Conservation (phyloP, 164 flowering plant species). For the Kingdonia uniflora region DNA sequence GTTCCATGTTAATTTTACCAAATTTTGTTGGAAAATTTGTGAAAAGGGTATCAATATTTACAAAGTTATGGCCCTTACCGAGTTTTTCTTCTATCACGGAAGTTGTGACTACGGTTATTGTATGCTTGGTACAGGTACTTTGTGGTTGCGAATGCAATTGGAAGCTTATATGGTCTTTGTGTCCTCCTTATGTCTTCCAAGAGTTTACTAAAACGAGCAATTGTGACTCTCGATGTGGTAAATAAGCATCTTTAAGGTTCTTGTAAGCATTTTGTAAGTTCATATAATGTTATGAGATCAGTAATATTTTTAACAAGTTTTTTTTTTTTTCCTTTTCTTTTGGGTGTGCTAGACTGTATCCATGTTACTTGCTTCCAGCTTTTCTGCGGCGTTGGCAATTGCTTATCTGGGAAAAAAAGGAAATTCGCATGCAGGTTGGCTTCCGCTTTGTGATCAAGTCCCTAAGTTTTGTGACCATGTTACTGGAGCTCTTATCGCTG, state of each 20-base stretch:
- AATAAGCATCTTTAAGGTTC: background rate
- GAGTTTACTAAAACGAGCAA: constrained; percentile 23
- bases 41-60: too few relatives aligned
- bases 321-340: too few relatives aligned
- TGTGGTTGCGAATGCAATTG: constrained; percentile 48
- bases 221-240: constrained; percentile 54
- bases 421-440: constrained; percentile 65
- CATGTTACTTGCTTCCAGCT: constrained; percentile 43
- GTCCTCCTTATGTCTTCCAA: constrained; percentile 35
- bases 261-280: too few relatives aligned
- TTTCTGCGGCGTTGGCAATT: constrained; percentile 58
- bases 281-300: too few relatives aligned
- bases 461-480: constrained; percentile 48
- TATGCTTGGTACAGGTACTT: constrained; percentile 37
- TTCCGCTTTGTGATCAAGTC: constrained; percentile 63
- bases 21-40: too few relatives aligned
- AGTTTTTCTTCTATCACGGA: too few relatives aligned
- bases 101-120: too few relatives aligned
- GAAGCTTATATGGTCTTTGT: constrained; percentile 30
- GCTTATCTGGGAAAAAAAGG: constrained; percentile 70
- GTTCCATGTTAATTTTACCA: too few relatives aligned
- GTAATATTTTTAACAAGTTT: background rate
- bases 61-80: too few relatives aligned
- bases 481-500: constrained; percentile 40
- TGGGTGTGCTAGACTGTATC: constrained; percentile 28